A percentile compares a stretch with the other conserved stretches of the same genome.
Evolutionary conservation across 805 yeast species (phyloP).

Genomic region (Metschnikowia anglica): DNA sequence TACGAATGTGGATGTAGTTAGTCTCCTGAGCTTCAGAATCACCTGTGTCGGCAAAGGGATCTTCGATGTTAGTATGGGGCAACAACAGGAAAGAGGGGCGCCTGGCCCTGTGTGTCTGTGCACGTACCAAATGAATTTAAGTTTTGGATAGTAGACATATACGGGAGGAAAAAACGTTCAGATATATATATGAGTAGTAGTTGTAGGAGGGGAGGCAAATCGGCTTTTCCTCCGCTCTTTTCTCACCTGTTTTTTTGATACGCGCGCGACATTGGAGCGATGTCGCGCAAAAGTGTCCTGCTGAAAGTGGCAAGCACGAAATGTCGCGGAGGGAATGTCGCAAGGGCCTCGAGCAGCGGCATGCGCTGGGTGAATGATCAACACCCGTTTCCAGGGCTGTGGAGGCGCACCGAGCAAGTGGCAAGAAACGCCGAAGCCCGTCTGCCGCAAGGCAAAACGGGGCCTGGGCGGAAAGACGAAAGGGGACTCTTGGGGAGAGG

Average conservation of each 20-base stretch:
- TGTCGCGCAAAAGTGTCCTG: constrained; percentile 7
- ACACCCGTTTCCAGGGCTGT: too few species aligned
- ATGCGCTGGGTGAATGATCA: too few species aligned
- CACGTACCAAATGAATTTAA: constrained; percentile 68
- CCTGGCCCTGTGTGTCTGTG: too few species aligned
- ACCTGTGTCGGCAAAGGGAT: constrained; percentile 99
- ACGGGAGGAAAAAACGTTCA: constrained; percentile 19
- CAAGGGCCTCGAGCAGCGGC: too few species aligned
- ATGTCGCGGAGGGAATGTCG: constrained; percentile 1
- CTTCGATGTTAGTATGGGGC: constrained; percentile 33
- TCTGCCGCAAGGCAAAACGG: too few species aligned
- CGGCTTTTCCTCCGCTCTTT: constrained; percentile 3
- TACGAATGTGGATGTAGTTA: constrained; percentile 95
- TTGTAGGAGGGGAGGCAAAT: constrained; percentile 2
- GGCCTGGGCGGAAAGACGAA: too few species aligned
- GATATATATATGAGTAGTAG: constrained; percentile 11
- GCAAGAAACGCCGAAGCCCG: too few species aligned
- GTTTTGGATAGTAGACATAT: constrained; percentile 90
- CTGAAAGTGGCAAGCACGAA: too few species aligned
- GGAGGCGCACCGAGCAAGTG: too few species aligned
- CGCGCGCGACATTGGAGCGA: constrained; percentile 7
- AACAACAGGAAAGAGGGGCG: not conserved
- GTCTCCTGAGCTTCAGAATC: constrained; percentile 97
- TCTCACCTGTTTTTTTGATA: constrained; percentile 8
- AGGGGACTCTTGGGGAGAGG: too few species aligned